Base-by-base conservation (phyloP, 192 early-diverging fungal species). In the Coemansia sp. region DNA sequence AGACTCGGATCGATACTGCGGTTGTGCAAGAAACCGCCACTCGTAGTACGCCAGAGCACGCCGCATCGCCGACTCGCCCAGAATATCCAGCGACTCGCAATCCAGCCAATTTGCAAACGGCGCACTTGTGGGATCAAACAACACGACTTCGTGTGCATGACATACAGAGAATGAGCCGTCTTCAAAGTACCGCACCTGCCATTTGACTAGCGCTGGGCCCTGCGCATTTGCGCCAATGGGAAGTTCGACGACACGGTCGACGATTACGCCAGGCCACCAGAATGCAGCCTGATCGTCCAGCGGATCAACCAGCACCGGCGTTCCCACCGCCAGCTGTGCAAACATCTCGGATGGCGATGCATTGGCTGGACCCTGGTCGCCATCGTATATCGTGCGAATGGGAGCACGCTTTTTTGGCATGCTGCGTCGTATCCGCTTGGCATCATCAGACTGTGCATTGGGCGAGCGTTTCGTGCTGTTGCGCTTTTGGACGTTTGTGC, bases 211-310 rank as follows among this genome's bases (percentile, higher is more conserved):
- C 17, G 15, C 24, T n/a, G 41, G 38, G 15, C 27, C 15, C 45
- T 48, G 23, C 23, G 1, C 23, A 10, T 14, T 15, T 0, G 25
- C 55, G 37, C n/a, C 55, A 15, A 19, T 52, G 9, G 10, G 27
- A 10, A 25, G 49, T 21, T 39, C 55, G 17, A 56, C 58, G 1
- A 23, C 9, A 2, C 47, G 60, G 21, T 64, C 68, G 29, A 81
- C 66, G 11, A 81, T 75, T 4, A 81, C 66, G 0, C 62, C 78
- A 14, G 78, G 78, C 78, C 78, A 81, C 78, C 78, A 81, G 27
- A 59, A 21, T 10, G n/a, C 21, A 19, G 53, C 50, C 0, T 38
- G 8, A 1, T 38, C 14, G 14, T 79, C 72, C 47, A 81, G 55
- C 21, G 78, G 78, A 50, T 81, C 78, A 2, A 81, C 73, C 23